Evolutionary conservation across 148 eudicot genomes (phyloP).

Genomic region (Camellia lanceoleosa): DNA sequence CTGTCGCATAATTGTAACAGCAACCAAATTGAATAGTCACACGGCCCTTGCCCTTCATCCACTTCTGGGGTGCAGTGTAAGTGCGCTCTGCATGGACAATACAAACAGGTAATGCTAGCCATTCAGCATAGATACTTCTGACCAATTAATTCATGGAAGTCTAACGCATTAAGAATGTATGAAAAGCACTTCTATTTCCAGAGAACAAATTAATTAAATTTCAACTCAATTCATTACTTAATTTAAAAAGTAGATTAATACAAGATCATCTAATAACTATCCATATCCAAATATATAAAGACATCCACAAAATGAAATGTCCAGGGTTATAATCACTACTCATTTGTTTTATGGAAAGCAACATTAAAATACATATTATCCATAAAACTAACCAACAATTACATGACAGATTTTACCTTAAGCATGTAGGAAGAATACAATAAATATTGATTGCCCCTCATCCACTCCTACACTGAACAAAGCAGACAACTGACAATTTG

Average conservation of each 20-base stretch:
- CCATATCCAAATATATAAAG: neutral
- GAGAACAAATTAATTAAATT: neutral
- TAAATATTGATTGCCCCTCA: no score
- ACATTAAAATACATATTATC: no score
- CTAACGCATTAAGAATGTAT: no score
- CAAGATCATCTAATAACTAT: neutral
- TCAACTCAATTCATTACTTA: neutral
- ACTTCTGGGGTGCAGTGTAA: slow-evolving; percentile 76
- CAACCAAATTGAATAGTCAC: slow-evolving; percentile 91
- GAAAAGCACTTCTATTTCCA: neutral
- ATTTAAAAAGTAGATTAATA: neutral
- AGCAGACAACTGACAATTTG: no score
- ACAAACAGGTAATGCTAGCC: slow-evolving; percentile 3
- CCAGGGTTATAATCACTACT: neutral
- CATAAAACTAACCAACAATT: no score
- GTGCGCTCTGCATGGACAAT: slow-evolving; percentile 61
- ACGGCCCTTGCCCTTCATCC: slow-evolving; percentile 99
- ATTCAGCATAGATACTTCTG: slow-evolving; percentile 3
- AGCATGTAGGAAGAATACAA: no score
- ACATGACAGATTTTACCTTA: no score
- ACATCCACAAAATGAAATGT: neutral
- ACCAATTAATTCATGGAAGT: neutral
- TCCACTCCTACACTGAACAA: no score
- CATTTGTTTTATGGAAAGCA: neutral
- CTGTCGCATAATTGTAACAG: slow-evolving; percentile 70